Evolutionary conservation across 1,139 yeast genomes (phyloP), one percentile per base, ranked within the genome.

Genomic region (Candida sp.): DNA sequence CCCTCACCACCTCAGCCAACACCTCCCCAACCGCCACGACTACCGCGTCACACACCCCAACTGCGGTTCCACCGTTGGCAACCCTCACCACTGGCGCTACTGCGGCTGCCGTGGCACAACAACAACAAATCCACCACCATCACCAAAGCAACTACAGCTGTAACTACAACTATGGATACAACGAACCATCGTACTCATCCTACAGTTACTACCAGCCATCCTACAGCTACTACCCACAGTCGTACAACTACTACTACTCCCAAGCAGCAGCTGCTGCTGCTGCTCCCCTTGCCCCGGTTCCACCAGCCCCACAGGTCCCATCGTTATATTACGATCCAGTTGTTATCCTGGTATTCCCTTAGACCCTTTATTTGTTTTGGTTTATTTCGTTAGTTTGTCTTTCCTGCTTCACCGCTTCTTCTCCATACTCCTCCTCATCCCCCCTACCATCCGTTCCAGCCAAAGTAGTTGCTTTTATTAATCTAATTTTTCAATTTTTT

Each of bases 1-100:
- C 73, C 60, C 60, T 33, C 37, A 37, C 47, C 38, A 38, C 51
- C 5, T 38, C 47, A 3, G 41, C 49, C 33, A 39, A 11, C n/a
- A 42, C 40, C 11, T 22, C 46, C 6, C 26, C 11, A 5, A 39
- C 28, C 5, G 42, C 32, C 5, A 7, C 32, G 22, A 8, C 17
- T 11, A 38, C 31, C 31, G 42, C 22, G 31, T 26, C 42, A 33
- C 39, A 34, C 28, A 26, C 46, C 33, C 27, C 42, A 26, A 27
- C 31, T 27, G 12, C 30, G 12, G 11, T 33, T 23, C 26, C 34
- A 26, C 22, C 43, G n/a, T 30, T 30, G 9, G 30, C 30, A 12
- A 3, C 41, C 25, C 9, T n/a, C 11, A 9, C 23, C 11, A 11
- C 32, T 39, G 9, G 22, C 12, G 42, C 42, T 12, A 27, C 41